phyloP scores from a whole-genome alignment of 1,284 basidiomycete genomes.

The Papiliotrema flavescens region DNA sequence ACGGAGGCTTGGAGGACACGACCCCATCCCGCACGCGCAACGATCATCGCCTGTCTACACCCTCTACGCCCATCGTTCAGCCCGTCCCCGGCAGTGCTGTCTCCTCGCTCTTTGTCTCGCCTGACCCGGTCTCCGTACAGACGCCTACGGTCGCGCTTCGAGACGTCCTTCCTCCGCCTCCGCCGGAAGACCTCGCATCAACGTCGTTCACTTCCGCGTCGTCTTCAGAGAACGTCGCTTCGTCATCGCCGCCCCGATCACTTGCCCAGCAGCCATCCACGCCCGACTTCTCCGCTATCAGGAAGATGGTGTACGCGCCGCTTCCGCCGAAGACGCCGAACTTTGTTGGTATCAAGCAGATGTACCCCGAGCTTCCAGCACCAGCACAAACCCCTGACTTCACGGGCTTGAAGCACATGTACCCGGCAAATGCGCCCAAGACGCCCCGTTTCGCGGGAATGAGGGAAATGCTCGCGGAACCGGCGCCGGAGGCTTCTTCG shows the following conservation, averaged over 20 bases:
- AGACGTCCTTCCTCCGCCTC: not conserved
- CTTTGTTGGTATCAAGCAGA: slow-evolving; percentile 24
- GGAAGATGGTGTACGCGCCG: slow-evolving; percentile 23
- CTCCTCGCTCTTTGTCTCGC: too few species aligned
- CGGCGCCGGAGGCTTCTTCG: slow-evolving; percentile 4
- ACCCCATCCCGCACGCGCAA: too few species aligned
- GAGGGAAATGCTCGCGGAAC: slow-evolving; percentile 22
- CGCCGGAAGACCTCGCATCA: not conserved
- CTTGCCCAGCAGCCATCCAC: slow-evolving; percentile 3
- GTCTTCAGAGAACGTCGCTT: slow-evolving; percentile 7
- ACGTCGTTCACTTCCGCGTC: not conserved
- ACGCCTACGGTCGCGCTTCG: not conserved
- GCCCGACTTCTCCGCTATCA: slow-evolving; percentile 19
- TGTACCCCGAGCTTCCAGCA: slow-evolving; percentile 18
- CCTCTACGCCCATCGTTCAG: too few species aligned
- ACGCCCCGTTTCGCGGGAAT: slow-evolving; percentile 27
- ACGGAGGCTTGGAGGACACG: not conserved
- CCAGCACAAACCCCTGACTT: slow-evolving; percentile 11
- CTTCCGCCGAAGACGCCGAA: slow-evolving; percentile 23
- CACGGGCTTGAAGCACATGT: slow-evolving; percentile 25
- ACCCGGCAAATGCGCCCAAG: slow-evolving; percentile 6
- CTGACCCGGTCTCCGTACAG: not conserved
- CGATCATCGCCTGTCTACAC: too few species aligned
- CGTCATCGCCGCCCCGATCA: slow-evolving; percentile 4
- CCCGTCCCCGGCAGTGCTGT: too few species aligned